These are phyloP conservation scores for Penicillium sp. DNA, from an alignment of 2,329 filamentous ascomycete species.

Conservation along the genomic window DNA sequence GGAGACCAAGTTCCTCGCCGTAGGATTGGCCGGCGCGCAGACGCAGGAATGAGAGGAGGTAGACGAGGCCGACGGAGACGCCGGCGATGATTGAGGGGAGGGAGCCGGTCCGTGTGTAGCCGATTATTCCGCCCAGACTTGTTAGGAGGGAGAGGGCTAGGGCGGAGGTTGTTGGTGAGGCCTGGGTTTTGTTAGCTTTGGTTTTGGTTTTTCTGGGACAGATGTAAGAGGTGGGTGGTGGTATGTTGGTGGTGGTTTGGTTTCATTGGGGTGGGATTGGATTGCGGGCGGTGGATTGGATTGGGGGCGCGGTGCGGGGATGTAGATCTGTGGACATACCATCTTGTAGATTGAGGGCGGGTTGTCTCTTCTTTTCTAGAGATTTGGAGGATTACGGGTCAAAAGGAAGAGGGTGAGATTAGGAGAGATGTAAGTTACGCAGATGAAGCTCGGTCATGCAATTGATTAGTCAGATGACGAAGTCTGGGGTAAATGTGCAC, in stretches of 20 bases:
- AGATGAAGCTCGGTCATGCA: constrained; percentile 2
- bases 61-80: constrained; percentile 73
- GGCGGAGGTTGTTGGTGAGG: constrained; percentile 58
- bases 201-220: background rate
- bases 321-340: constrained; percentile 13
- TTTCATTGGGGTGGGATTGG: background rate
- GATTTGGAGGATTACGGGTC: background rate
- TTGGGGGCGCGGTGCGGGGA: background rate
- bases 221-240: background rate
- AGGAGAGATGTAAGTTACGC: background rate
- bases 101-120: constrained; percentile 81
- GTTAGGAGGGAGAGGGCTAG: constrained; percentile 78
- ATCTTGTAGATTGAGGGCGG: constrained; percentile 13
- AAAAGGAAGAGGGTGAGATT: background rate
- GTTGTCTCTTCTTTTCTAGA: background rate
- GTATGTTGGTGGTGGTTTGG: constrained; percentile 1
- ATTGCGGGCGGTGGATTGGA: background rate
- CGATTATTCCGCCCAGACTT: constrained; percentile 80
- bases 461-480: constrained; percentile 12
- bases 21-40: constrained; percentile 74
- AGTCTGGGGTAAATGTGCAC: constrained; percentile 7
- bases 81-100: constrained; percentile 85
- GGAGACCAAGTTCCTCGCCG: constrained; percentile 82
- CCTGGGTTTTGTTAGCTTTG: constrained; percentile 8
- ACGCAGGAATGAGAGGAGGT: constrained; percentile 78